Evolutionary conservation across 352 stramenopile genomes (phyloP), one percentile per base, ranked within the genome.

Genomic region (Pythium rishiriense): DNA sequence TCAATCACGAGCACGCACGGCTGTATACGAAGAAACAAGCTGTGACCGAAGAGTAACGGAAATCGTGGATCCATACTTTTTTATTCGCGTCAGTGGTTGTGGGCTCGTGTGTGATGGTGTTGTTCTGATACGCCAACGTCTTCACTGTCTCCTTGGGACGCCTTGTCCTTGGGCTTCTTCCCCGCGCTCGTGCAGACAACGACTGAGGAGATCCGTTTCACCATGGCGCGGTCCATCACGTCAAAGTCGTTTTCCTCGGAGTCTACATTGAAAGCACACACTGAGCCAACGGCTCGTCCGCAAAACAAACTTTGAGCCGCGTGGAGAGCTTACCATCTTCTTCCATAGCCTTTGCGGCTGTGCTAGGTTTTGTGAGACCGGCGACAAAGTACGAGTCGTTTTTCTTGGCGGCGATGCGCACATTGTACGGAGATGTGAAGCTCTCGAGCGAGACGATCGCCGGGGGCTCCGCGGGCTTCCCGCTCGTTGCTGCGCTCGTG

Each of bases 181-280:
- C 70, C 70, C 0, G 66, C 74, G 52, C 60, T 88, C 8, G 77
- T 85, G 43, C 82, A 89, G 5, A 87, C 52, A 10, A 94, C 56
- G 7, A 91, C 79, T 0, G 81, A 89, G 29, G 85, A 87, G 50
- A 94, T 81, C 21, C 85, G 82, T 61, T 94, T 94, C 12, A 91
- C 79, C 15, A 82, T 93, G 11, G 68, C 76, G 21, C 83, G 82
- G 55, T 93, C 83, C 85, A 94, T 93, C 21, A 93, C 80, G 25
- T 88, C 81, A 48, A 85, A 81, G 47, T 87, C 71, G 3, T 71
- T 61, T 28, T 89, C 83, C 25, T 88, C 77, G 10, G 41, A n/a
- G 10, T 90, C 79, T 91, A 41, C 25, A 25, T 39, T 56, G 19
- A 7, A 50, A 24, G 2, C 64, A 26, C 5, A 61, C 54, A 4